Base-by-base conservation (phyloP, 1,284 basidiomycete genomes). In the Heterobasidion occidentale region DNA sequence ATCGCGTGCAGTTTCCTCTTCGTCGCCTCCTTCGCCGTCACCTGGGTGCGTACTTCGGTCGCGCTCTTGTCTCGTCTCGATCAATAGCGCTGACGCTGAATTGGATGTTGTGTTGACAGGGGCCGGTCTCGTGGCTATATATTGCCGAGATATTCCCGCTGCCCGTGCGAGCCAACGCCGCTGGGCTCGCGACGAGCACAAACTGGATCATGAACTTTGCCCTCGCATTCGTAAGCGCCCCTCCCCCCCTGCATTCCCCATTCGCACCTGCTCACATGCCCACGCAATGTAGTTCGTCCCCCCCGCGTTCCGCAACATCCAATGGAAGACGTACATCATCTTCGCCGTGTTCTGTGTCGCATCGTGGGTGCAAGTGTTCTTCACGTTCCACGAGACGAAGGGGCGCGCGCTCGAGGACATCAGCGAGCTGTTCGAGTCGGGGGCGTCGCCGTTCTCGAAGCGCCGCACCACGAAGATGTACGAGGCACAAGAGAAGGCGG, bases 141-240 rank as follows among this genome's bases (percentile, higher is more conserved):
- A 53, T 54, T 9, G 47, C 48, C 5, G 76, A 77, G 64, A 70
- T 76, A 57, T 73, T 70, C 67, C 72, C 73, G 15, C 67, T 74
- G 20, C 68, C 69, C 58, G 73, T 77, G 62, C 75, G 78, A 54
- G 73, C 76, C 35, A 77, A 77, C 62, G 75, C 71, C 36, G 74
- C 79, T 67, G 74, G 75, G 9, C 63, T 81, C 59, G 73, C 76
- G 48, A 72, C 70, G 34, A 77, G 76, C 15, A 75, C 76, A 52
- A 78, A 80, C 67, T 80, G 78, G 77, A 66, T 74, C 53, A 74
- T 70, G 70, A 75, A 76, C 66, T 76, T 73, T 59, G 70, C 68
- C 53, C 74, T 78, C 57, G 76, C 73, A 33, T 74, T 71, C 63
- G 69, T 70, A 52, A 20, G 33, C 38, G 36, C 15, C 17, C 3